Conservation (phyloP, 1,284 basidiomycete species). For the Mycena sp. region DNA sequence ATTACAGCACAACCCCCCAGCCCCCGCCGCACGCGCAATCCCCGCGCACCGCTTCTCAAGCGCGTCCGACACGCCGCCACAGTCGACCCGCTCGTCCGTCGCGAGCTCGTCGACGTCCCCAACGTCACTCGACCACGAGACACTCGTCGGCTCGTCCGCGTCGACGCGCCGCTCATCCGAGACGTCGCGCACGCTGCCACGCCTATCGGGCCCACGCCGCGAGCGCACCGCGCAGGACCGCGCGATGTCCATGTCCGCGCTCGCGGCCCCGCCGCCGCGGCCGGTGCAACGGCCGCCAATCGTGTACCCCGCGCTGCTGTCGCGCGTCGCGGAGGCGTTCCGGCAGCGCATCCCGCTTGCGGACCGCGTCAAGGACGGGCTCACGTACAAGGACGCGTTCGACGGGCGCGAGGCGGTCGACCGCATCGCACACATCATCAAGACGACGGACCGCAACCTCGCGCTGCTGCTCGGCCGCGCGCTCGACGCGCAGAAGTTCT, state of each 20-base stretch:
- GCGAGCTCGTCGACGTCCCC: slow-evolving; percentile 62
- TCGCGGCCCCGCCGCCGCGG: slow-evolving; percentile 46
- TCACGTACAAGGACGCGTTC: slow-evolving; percentile 96
- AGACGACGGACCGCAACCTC: slow-evolving; percentile 96
- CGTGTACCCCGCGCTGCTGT: slow-evolving; percentile 95
- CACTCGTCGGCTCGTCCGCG: slow-evolving; percentile 3
- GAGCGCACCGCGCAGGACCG: slow-evolving; percentile 72
- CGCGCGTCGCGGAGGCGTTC: slow-evolving; percentile 95
- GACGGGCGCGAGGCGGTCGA: slow-evolving; percentile 97
- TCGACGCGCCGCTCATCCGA: slow-evolving; percentile 62
- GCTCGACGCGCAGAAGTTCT: slow-evolving; percentile 98
- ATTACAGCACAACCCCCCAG: background rate
- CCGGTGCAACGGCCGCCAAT: slow-evolving; percentile 65
- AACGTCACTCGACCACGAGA: slow-evolving; percentile 54
- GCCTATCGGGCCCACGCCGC: slow-evolving; percentile 51
- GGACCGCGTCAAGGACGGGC: slow-evolving; percentile 92
- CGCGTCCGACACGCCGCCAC: slow-evolving; percentile 50
- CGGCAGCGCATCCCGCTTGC: slow-evolving; percentile 79
- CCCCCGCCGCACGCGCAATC: background rate
- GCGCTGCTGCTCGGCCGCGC: slow-evolving; percentile 94
- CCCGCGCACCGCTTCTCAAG: slow-evolving; percentile 37
- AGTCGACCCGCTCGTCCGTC: slow-evolving; percentile 50
- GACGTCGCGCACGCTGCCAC: slow-evolving; percentile 58
- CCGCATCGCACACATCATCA: slow-evolving; percentile 97
- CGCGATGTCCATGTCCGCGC: slow-evolving; percentile 75